Evolutionary conservation across 1,139 yeast genomes (phyloP).

Genomic region (Sugiyamaella pinicola): DNA sequence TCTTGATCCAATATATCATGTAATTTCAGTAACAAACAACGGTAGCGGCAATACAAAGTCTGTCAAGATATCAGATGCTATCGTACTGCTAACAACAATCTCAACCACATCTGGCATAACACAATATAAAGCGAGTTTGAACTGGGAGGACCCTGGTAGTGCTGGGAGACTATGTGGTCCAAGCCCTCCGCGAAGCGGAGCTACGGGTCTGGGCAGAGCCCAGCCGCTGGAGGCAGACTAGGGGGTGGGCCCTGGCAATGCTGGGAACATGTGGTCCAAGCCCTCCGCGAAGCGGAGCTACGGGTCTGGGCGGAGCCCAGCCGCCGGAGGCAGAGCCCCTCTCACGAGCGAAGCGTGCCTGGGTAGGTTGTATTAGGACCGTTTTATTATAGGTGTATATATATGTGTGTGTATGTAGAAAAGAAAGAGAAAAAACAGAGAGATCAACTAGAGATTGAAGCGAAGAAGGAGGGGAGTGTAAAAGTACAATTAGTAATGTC

Average conservation of each 20-base stretch:
- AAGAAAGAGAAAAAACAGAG: background rate
- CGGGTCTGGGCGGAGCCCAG: constrained; percentile 8
- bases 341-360: background rate
- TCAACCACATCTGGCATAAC: constrained; percentile 1
- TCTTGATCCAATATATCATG: background rate
- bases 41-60: constrained; percentile 1
- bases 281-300: background rate
- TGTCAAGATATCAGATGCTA: background rate
- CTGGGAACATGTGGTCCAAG: background rate
- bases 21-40: constrained; percentile 6
- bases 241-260: background rate
- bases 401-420: background rate
- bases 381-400: background rate
- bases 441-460: background rate
- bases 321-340: constrained; percentile 1
- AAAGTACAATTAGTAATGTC: background rate
- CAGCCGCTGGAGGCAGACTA: constrained; percentile 1
- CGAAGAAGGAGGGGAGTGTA: background rate
- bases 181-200: background rate
- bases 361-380: background rate
- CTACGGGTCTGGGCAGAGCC: constrained; percentile 6
- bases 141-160: too few species aligned
- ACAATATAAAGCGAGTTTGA: constrained; percentile 2
- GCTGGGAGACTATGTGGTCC: too few species aligned
- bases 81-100: background rate